Percentiles rank a stretch among this genome's conserved stretches.
phyloP scores from a whole-genome alignment of 1,284 basidiomycete species.

The Cryptococcus sp. region DNA sequence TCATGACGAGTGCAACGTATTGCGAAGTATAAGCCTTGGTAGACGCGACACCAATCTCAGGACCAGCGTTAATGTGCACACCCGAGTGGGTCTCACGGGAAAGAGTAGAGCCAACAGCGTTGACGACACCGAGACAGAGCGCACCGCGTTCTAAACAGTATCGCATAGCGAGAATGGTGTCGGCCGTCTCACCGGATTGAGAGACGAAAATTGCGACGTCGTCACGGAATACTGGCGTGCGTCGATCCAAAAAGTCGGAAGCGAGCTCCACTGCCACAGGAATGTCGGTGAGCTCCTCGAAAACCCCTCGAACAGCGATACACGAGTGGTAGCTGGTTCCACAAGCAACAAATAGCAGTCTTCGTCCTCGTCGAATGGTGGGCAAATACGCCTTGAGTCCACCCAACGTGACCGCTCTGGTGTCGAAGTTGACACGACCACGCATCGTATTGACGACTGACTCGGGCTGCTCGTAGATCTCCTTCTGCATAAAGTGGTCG shows the following conservation, averaged over 20 bases:
- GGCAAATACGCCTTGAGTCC: conserved; percentile 93
- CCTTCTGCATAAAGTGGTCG: conserved; percentile 99
- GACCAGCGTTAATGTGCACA: conserved; percentile 98
- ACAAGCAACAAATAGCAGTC: conserved; percentile 96
- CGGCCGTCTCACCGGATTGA: conserved; percentile 98
- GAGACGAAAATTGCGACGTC: conserved; percentile 96
- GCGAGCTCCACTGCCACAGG: conserved; percentile 94
- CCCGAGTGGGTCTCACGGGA: conserved; percentile 99
- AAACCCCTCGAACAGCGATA: conserved; percentile 87
- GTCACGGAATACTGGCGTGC: conserved; percentile 99
- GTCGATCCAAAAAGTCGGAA: conserved; percentile 97
- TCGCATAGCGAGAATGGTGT: conserved; percentile 93
- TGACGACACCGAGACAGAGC: conserved; percentile 91
- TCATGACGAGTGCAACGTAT: conserved; percentile 98
- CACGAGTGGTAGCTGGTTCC: conserved; percentile 98
- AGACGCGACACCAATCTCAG: conserved; percentile 99
- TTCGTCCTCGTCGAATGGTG: conserved; percentile 90
- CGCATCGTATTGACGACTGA: conserved; percentile 99
- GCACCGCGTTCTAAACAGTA: conserved; percentile 98
- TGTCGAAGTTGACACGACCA: conserved; percentile 99
- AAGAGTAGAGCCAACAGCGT: conserved; percentile 97
- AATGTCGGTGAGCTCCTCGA: conserved; percentile 98
- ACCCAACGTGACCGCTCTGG: conserved; percentile 86
- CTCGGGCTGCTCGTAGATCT: conserved; percentile 99
- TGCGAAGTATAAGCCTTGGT: conserved; percentile 99